These are phyloP conservation scores for Kingdonia uniflora DNA, from an alignment of 164 flowering plant species.

Conservation along the genomic window DNA sequence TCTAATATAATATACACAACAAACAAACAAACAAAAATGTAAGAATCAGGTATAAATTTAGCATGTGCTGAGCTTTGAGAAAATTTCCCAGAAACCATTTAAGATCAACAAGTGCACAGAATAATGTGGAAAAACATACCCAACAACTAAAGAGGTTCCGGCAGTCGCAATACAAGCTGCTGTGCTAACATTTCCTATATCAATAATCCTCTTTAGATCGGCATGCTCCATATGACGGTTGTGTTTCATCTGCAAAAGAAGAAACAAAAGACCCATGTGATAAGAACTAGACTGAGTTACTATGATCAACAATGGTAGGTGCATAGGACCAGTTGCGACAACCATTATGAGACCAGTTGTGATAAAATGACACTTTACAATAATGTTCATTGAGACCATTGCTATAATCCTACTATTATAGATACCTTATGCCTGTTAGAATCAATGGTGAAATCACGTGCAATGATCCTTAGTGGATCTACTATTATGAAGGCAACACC, in stretches of 20 bases:
- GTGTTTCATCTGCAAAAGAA: slow-evolving; percentile 53
- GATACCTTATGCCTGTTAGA: not conserved
- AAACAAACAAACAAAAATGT: too few relatives aligned
- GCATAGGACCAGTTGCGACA: too few relatives aligned
- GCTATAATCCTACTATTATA: not conserved
- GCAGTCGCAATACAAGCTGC: slow-evolving; percentile 74
- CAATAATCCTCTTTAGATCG: slow-evolving; percentile 62
- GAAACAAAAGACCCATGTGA: too few relatives aligned
- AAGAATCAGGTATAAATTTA: too few relatives aligned
- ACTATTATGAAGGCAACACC: not conserved
- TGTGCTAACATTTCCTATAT: slow-evolving; percentile 32
- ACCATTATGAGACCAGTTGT: too few relatives aligned
- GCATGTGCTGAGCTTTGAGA: too few relatives aligned
- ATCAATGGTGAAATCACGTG: too few relatives aligned
- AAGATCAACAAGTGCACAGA: too few relatives aligned
- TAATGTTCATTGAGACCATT: not conserved
- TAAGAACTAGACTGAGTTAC: too few relatives aligned
- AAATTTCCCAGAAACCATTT: too few relatives aligned
- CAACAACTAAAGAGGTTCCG: slow-evolving; percentile 64
- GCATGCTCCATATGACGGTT: slow-evolving; percentile 33
- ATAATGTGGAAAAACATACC: slow-evolving; percentile 38
- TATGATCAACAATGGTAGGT: too few relatives aligned
- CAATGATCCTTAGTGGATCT: not conserved
- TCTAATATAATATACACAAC: too few relatives aligned
- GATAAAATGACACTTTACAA: not conserved